Conservation (phyloP, 2,329 filamentous ascomycete genomes). For the Apiospora phragmitis region DNA sequence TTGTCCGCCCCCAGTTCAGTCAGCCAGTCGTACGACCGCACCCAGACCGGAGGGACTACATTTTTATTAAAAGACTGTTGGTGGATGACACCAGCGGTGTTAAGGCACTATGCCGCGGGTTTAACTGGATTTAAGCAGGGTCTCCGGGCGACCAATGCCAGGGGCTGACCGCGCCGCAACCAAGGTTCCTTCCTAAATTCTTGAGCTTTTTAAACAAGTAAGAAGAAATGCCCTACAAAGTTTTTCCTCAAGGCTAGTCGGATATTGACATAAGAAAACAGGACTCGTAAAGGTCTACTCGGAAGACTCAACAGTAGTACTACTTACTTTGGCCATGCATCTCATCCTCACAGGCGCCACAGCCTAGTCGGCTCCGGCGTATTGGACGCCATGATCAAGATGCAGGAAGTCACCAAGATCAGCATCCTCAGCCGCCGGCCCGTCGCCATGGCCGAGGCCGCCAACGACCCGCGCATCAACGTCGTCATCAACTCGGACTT, state of each 20-base stretch:
- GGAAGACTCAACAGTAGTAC: neutral
- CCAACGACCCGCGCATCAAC: conserved; percentile 58
- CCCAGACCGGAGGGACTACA: too few species aligned
- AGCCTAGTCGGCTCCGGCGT: conserved; percentile 61
- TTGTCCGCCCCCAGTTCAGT: neutral
- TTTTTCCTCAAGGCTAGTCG: too few species aligned
- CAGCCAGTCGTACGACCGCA: neutral
- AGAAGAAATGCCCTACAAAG: too few species aligned
- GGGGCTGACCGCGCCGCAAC: neutral
- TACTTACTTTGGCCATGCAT: too few species aligned
- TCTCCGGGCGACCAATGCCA: neutral
- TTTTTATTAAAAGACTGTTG: neutral
- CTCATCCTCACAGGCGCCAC: conserved; percentile 70
- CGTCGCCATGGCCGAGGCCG: conserved; percentile 60
- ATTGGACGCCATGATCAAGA: conserved; percentile 62
- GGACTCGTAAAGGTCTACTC: neutral
- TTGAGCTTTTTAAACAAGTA: too few species aligned
- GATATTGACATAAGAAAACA: too few species aligned
- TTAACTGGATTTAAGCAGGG: neutral
- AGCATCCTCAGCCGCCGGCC: conserved; percentile 64
- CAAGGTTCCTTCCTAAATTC: neutral
- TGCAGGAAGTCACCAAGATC: conserved; percentile 59
- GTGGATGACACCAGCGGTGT: neutral
- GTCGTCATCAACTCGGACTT: conserved; percentile 73
- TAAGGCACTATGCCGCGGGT: neutral